phyloP scores from a whole-genome alignment of 805 yeast genomes.

The Wickerhamomyces sydowiorum region DNA sequence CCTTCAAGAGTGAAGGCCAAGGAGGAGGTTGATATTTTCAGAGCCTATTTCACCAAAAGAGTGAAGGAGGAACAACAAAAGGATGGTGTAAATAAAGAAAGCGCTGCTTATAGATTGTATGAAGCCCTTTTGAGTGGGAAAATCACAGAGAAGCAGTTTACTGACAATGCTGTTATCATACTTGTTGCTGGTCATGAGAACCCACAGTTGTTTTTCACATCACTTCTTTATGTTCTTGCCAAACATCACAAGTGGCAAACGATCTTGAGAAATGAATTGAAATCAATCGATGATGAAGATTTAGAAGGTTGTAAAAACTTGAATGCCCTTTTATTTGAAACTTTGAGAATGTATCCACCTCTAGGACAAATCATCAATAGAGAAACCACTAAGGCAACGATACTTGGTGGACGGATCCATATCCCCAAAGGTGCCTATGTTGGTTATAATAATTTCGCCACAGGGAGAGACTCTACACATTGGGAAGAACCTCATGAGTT shows the following conservation, averaged over 20 bases:
- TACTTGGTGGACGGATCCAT: conserved; percentile 34
- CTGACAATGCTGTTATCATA: conserved; percentile 49
- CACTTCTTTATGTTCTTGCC: conserved; percentile 40
- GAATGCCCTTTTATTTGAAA: conserved; percentile 36
- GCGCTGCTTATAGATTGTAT: conserved; percentile 37
- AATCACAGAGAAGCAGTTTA: conserved; percentile 40
- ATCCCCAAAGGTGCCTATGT: conserved; percentile 48
- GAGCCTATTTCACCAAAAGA: conserved; percentile 28
- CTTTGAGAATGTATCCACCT: conserved; percentile 49
- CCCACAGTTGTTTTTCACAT: conserved; percentile 46
- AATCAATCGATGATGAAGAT: conserved; percentile 1
- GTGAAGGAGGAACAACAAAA: conserved; percentile 26
- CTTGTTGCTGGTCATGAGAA: conserved; percentile 63
- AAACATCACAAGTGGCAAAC: conserved; percentile 33
- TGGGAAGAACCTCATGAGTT: conserved; percentile 48
- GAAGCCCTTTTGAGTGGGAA: conserved; percentile 31
- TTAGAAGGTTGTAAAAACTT: conserved; percentile 22
- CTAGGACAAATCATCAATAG: conserved; percentile 52
- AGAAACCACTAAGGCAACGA: conserved; percentile 30
- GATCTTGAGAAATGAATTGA: conserved; percentile 22
- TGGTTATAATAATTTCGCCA: conserved; percentile 49
- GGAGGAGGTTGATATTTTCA: conserved; percentile 35
- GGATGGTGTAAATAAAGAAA: conserved; percentile 24
- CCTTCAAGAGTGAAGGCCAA: conserved; percentile 41
- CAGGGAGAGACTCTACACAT: conserved; percentile 36